A percentile compares a stretch with the other conserved stretches of the same genome.
Evolutionary conservation across 78 protist species (phyloP).

Genomic region (Dictyostelium intermedium): DNA sequence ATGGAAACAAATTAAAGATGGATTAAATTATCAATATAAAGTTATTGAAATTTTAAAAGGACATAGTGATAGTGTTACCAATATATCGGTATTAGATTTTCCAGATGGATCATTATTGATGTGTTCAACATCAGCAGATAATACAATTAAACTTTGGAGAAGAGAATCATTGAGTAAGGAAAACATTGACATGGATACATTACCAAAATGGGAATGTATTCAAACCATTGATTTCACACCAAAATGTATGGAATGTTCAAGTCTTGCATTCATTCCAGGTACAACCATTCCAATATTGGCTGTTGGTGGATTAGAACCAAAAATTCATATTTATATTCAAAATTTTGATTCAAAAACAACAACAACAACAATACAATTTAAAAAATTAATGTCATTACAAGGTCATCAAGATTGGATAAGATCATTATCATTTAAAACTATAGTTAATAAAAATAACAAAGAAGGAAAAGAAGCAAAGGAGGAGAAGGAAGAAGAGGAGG

Average conservation of each 20-base stretch:
- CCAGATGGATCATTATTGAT: slow-evolving; percentile 61
- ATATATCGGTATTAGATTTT: slow-evolving; percentile 14
- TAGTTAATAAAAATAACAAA: background rate
- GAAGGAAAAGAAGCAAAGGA: background rate
- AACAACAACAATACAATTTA: background rate
- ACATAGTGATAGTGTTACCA: slow-evolving; percentile 72
- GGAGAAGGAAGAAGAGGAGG: background rate
- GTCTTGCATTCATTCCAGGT: slow-evolving; percentile 49
- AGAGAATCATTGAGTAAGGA: background rate
- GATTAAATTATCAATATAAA: background rate
- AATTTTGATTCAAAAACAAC: background rate
- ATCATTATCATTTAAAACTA: slow-evolving; percentile 22
- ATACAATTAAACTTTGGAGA: slow-evolving; percentile 63
- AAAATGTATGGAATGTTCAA: slow-evolving; percentile 66
- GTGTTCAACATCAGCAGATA: slow-evolving; percentile 72
- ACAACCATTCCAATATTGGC: slow-evolving; percentile 54
- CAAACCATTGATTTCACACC: slow-evolving; percentile 73
- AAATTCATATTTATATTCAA: slow-evolving; percentile 64
- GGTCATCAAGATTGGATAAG: slow-evolving; percentile 85
- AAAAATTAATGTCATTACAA: slow-evolving; percentile 58
- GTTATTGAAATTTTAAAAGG: slow-evolving; percentile 6
- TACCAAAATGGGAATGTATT: slow-evolving; percentile 11
- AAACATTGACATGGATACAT: background rate
- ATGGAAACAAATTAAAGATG: slow-evolving; percentile 31
- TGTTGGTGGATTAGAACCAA: slow-evolving; percentile 73